Evolutionary conservation across 2,329 filamentous ascomycete genomes (phyloP).

Genomic region (Scytalidium sp.): DNA sequence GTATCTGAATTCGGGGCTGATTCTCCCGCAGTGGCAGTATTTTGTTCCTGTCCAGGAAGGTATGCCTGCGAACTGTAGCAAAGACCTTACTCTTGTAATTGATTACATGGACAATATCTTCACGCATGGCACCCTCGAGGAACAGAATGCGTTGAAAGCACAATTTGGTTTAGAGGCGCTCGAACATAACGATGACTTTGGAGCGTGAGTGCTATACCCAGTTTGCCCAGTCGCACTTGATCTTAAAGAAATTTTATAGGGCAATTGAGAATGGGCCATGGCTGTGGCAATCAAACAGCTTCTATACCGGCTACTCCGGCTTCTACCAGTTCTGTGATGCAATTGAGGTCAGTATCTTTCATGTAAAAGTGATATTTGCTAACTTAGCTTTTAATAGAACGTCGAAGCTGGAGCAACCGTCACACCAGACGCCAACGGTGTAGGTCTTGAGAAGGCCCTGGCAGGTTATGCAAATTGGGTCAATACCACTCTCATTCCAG

Average conservation of each 20-base stretch:
- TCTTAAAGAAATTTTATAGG: slow-evolving; percentile 20
- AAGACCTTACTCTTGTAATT: slow-evolving; percentile 47
- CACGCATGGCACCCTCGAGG: slow-evolving; percentile 36
- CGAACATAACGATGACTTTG: slow-evolving; percentile 36
- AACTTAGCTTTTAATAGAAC: slow-evolving; percentile 13
- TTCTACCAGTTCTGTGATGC: slow-evolving; percentile 43
- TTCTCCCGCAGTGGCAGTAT: slow-evolving; percentile 46
- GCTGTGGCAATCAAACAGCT: slow-evolving; percentile 53
- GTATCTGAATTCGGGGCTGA: slow-evolving; percentile 1
- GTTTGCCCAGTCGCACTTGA: neutral
- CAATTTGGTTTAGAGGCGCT: slow-evolving; percentile 50
- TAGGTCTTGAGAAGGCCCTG: slow-evolving; percentile 52
- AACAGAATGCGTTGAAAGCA: slow-evolving; percentile 43
- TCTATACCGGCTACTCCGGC: slow-evolving; percentile 43
- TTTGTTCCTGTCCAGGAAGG: slow-evolving; percentile 53
- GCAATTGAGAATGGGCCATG: slow-evolving; percentile 54
- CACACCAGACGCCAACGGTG: slow-evolving; percentile 38
- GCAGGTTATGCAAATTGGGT: slow-evolving; percentile 53
- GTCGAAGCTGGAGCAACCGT: slow-evolving; percentile 29
- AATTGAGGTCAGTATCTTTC: slow-evolving; percentile 29
- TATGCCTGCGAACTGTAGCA: slow-evolving; percentile 57
- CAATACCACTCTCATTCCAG: slow-evolving; percentile 41
- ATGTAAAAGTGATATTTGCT: neutral
- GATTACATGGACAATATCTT: slow-evolving; percentile 51
- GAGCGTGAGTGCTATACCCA: slow-evolving; percentile 14